Evolutionary conservation across 2,329 filamentous ascomycete genomes (phyloP).

Genomic region (Sporothrix luriei): DNA sequence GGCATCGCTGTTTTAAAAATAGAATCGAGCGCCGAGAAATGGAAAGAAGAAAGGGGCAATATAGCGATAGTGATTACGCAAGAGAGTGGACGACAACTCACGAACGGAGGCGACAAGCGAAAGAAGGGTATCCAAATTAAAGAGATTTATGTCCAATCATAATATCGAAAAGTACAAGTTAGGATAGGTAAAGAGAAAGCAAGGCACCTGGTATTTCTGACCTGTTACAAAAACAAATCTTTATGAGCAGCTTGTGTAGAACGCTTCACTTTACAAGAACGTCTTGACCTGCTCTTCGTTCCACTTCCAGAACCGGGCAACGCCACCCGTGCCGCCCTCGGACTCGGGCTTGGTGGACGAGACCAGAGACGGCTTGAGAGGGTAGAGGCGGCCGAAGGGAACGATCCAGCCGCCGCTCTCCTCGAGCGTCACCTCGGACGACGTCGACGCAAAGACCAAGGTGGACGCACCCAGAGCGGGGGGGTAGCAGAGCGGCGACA

Average conservation of each 20-base stretch:
- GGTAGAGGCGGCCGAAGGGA: conserved; percentile 31
- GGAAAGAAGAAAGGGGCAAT: background rate
- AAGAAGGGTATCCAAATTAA: too few species aligned
- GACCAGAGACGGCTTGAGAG: conserved; percentile 14
- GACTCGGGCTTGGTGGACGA: conserved; percentile 21
- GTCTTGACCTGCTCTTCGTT: conserved; percentile 31
- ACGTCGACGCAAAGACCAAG: conserved; percentile 51
- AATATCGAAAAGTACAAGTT: too few species aligned
- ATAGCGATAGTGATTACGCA: background rate
- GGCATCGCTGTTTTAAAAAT: conserved; percentile 8
- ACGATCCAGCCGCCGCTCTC: conserved; percentile 32
- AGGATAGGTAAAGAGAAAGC: background rate
- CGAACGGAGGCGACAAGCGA: too few species aligned
- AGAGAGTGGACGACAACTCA: background rate
- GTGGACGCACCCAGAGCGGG: conserved; percentile 51
- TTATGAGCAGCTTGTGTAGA: background rate
- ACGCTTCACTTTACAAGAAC: conserved; percentile 18
- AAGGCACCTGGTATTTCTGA: conserved; percentile 8
- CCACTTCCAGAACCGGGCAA: conserved; percentile 31
- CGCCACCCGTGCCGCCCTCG: conserved; percentile 30
- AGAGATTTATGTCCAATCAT: too few species aligned
- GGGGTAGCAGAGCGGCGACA: conserved; percentile 39
- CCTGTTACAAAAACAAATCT: background rate
- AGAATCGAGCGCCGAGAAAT: conserved; percentile 20
- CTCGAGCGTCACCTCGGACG: conserved; percentile 48